Conservation (phyloP, 768 basidiomycete genomes). For the Auricularia heimuer region DNA sequence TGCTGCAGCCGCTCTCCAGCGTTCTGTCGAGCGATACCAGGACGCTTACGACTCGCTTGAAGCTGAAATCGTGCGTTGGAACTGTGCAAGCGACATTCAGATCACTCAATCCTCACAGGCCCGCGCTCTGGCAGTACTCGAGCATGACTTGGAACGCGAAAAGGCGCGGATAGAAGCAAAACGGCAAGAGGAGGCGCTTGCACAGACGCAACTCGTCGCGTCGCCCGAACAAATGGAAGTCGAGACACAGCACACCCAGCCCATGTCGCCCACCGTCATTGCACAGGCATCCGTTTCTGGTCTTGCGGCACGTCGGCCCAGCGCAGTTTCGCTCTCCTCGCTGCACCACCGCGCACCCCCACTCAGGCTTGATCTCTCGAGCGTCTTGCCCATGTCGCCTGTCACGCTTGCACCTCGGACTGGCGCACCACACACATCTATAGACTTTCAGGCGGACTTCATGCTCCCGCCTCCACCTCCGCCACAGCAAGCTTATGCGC, state of each 20-base stretch:
- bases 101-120: conserved; percentile 32
- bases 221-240: conserved; percentile 18
- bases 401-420: conserved; percentile 77
- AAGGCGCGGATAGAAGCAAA: conserved; percentile 41
- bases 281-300: conserved; percentile 21
- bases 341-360: conserved; percentile 63
- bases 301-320: conserved; percentile 44
- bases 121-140: conserved; percentile 59
- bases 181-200: conserved; percentile 32
- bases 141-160: conserved; percentile 58
- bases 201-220: conserved; percentile 17
- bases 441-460: conserved; percentile 3
- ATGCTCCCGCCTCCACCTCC: background rate
- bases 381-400: conserved; percentile 62
- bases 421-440: conserved; percentile 42
- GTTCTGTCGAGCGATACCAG: conserved; percentile 70
- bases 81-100: background rate
- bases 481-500: background rate
- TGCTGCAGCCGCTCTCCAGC: conserved; percentile 53
- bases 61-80: conserved; percentile 47
- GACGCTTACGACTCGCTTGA: conserved; percentile 73
- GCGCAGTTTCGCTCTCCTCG: conserved; percentile 72
- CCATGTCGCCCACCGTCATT: conserved; percentile 17
- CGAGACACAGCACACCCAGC: conserved; percentile 14
- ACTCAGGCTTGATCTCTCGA: conserved; percentile 74